Base-by-base conservation (phyloP, 495 filamentous ascomycete species). In the Podospora didyma region DNA sequence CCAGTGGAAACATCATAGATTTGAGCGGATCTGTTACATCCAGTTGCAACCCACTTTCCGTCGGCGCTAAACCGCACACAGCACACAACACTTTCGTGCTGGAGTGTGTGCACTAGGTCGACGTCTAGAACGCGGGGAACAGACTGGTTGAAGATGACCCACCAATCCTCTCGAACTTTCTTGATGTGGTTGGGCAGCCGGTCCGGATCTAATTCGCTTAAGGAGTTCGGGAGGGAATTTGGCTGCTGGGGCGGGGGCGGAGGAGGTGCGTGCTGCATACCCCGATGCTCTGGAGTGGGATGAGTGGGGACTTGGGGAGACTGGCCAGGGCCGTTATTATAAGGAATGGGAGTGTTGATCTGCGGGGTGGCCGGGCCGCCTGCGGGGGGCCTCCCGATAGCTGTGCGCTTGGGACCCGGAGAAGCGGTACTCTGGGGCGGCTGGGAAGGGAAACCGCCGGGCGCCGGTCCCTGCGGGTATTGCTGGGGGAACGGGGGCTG, bases 51-150 rank as follows among this genome's bases (percentile, higher is more conserved):
- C 65, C 89, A 92, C 68, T 90, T 90, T 62, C 91, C 90, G 64
- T 96, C 90, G 49, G 85, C 81, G 66, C 91, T 95, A 72, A 96
- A 96, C 49, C 90, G 78, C 20, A 96, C 91, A 69, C 91, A 95
- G 78, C 89, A 94, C 2, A 96, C 90, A 42, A 94, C 90, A 58
- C 89, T 94, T 61, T 95, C 89, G 62, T 95, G 91, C 55, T 81
- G 79, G 14, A 96, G 77, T 17, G 89, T 91, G 67, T 94, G 90
- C n/a, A 93, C 84, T 21, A 95, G 78, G 56, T 95, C 89, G 31
- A 96, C 89, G 66, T 96, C 91, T 49, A 96, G 78, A 35, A 89
- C 82, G 46, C 91, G 88, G 53, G 86, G 88, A 35, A 95, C 87
- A 50, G 85, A 79, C 42, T 89, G 89, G 73, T 96, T 96, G 77